A percentile compares a stretch with the other conserved stretches of the same genome.
Conservation (phyloP, 257 asterid genomes). For the Lycium ferocissimum region DNA sequence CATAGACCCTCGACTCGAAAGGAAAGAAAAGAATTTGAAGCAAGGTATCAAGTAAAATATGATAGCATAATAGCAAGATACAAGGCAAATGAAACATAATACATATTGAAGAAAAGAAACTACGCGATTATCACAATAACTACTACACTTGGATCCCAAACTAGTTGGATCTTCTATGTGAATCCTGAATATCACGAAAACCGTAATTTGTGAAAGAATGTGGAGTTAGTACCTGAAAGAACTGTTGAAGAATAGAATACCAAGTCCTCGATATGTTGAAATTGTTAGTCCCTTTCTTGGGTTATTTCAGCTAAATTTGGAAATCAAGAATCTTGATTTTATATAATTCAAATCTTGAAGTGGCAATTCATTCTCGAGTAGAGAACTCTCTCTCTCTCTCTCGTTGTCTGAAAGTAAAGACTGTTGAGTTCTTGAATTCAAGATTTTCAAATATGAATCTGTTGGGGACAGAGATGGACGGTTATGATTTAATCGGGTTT, state of each 20-base stretch:
- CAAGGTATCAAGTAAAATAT: too few species aligned
- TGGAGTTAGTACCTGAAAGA: conserved; percentile 59
- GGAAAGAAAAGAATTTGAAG: too few species aligned
- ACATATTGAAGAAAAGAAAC: too few species aligned
- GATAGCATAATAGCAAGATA: too few species aligned
- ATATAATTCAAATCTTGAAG: conserved; percentile 23
- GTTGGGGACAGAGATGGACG: conserved; percentile 37
- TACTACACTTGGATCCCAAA: background rate
- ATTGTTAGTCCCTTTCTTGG: conserved; percentile 42
- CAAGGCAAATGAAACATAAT: too few species aligned
- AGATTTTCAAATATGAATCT: conserved; percentile 25
- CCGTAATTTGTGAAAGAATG: background rate
- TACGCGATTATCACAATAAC: background rate
- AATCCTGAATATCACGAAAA: background rate
- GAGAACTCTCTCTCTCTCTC: background rate
- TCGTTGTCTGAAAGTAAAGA: background rate
- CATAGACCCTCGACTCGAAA: too few species aligned
- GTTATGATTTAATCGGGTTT: conserved; percentile 46
- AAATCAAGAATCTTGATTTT: conserved; percentile 31
- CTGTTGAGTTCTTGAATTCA: conserved; percentile 23
- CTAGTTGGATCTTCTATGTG: background rate
- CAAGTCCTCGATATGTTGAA: conserved; percentile 58
- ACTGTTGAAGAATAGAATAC: conserved; percentile 65
- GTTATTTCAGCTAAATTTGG: conserved; percentile 11
- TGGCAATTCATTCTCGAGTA: conserved; percentile 27